Percentiles rank a stretch among this genome's conserved stretches.
Evolutionary conservation across 164 flowering plant species (phyloP).

Genomic region (Magnolia changhungtana): DNA sequence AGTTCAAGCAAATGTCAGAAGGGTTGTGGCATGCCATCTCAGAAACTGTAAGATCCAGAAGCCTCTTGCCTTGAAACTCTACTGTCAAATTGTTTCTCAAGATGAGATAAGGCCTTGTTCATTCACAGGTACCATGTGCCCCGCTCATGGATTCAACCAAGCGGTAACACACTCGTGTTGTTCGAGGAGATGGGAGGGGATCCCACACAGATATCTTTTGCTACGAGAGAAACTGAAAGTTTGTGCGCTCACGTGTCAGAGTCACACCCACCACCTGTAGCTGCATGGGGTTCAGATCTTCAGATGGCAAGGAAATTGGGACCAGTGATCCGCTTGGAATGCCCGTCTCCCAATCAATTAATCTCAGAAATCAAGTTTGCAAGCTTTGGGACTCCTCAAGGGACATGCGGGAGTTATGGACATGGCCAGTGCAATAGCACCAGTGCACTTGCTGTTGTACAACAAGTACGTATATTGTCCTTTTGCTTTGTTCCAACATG

Average conservation of each 20-base stretch:
- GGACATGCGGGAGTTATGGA: slow-evolving; percentile 71
- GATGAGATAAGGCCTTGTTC: slow-evolving; percentile 10
- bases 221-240: slow-evolving; percentile 40
- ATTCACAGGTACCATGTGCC: slow-evolving; percentile 80
- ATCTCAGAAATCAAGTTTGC: slow-evolving; percentile 87
- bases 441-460: slow-evolving; percentile 54
- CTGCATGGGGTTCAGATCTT: slow-evolving; percentile 47
- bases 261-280: slow-evolving; percentile 70
- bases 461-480: slow-evolving; percentile 42
- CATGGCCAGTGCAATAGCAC: slow-evolving; percentile 72
- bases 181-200: slow-evolving; percentile 92
- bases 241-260: slow-evolving; percentile 70
- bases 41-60: slow-evolving; percentile 50
- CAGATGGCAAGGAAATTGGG: slow-evolving; percentile 28
- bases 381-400: slow-evolving; percentile 84
- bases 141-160: slow-evolving; percentile 73
- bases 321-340: slow-evolving; percentile 58
- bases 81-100: not conserved
- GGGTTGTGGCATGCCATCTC: slow-evolving; percentile 87
- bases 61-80: not conserved
- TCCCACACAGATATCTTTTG: slow-evolving; percentile 64
- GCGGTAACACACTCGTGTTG: slow-evolving; percentile 67
- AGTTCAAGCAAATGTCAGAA: slow-evolving; percentile 64
- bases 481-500: no score
- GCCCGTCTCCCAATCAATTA: slow-evolving; percentile 60